Conservation (phyloP, 1,284 basidiomycete species). For the Anthracocystis panici-leucophaei region DNA sequence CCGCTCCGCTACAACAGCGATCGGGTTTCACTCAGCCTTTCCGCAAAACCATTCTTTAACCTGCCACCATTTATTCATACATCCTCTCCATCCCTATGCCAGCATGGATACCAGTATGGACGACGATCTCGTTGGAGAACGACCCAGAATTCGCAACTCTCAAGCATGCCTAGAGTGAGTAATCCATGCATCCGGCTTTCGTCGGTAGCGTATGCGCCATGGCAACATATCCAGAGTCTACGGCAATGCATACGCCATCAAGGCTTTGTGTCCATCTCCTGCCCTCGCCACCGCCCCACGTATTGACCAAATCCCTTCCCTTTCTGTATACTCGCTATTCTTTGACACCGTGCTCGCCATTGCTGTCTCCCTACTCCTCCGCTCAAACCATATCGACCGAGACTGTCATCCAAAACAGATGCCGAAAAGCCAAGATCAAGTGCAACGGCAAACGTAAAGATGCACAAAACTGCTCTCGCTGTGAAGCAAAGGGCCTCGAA, state of each 20-base stretch:
- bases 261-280: conserved; percentile 5
- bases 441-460: conserved; percentile 54
- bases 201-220: not conserved
- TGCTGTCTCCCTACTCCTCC: not conserved
- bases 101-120: conserved; percentile 41
- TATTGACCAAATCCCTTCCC: conserved; percentile 10
- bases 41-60: not conserved
- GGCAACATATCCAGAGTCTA: conserved; percentile 11
- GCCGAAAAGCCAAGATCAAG: conserved; percentile 53
- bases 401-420: conserved; percentile 15
- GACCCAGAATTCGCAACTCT: conserved; percentile 44
- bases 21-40: conserved; percentile 4
- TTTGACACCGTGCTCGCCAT: not conserved
- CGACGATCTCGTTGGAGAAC: conserved; percentile 30
- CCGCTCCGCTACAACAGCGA: no score
- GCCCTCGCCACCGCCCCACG: conserved; percentile 3
- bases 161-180: conserved; percentile 53
- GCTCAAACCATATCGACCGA: not conserved
- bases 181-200: not conserved
- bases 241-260: conserved; percentile 44
- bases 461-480: conserved; percentile 45
- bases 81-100: not conserved
- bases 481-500: conserved; percentile 47
- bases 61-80: conserved; percentile 9
- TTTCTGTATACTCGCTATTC: not conserved